phyloP scores from a whole-genome alignment of 371 early-diverging fungal species.

The Syncephalis plumigaleata region DNA sequence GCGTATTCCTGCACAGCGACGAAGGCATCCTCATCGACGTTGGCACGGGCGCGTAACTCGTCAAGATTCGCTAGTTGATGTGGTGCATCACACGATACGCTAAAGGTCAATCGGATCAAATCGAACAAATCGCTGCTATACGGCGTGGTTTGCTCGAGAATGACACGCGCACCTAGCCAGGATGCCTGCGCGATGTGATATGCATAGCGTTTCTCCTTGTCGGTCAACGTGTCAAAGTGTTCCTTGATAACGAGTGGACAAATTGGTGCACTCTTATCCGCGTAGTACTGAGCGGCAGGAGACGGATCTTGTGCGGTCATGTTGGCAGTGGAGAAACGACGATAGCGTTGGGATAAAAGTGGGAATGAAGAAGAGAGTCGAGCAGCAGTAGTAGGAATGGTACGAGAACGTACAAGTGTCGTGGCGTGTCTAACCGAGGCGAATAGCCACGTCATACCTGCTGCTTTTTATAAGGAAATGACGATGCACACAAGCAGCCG shows the following conservation, averaged over 20 bases:
- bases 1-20: slow-evolving; percentile 31
- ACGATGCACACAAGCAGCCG: too few relatives aligned
- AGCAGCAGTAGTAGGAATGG: neutral
- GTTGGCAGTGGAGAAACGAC: neutral
- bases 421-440: too few relatives aligned
- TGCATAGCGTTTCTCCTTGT: slow-evolving; percentile 33
- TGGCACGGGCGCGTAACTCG: slow-evolving; percentile 13
- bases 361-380: too few relatives aligned
- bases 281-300: slow-evolving; percentile 13
- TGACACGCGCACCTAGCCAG: slow-evolving; percentile 31
- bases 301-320: neutral
- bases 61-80: slow-evolving; percentile 11
- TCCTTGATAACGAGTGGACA: slow-evolving; percentile 25
- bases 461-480: too few relatives aligned
- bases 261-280: slow-evolving; percentile 25
- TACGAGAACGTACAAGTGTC: neutral
- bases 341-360: neutral
- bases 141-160: slow-evolving; percentile 22
- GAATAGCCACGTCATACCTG: too few relatives aligned
- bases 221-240: slow-evolving; percentile 27
- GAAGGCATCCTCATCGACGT: slow-evolving; percentile 23
- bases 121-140: slow-evolving; percentile 19
- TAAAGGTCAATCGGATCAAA: slow-evolving; percentile 14
- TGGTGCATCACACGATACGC: slow-evolving; percentile 4
- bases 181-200: slow-evolving; percentile 35